phyloP scores from a whole-genome alignment of 2,329 filamentous ascomycete species.

The Knufia fluminis region DNA sequence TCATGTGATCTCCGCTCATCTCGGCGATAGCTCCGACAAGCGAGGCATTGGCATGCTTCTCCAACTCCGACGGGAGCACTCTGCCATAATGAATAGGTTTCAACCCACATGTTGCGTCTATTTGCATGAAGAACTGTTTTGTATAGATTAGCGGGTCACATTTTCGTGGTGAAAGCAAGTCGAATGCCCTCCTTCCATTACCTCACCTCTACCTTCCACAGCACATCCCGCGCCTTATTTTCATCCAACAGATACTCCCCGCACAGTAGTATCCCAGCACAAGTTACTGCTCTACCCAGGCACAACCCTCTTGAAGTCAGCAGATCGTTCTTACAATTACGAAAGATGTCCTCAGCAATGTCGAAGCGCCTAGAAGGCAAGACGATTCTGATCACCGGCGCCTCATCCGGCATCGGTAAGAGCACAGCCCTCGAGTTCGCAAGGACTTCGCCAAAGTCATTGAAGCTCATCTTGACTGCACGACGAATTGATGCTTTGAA shows the following conservation, averaged over 20 bases:
- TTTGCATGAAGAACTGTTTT: background rate
- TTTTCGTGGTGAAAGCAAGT: background rate
- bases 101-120: conserved; percentile 3
- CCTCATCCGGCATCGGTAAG: conserved; percentile 81
- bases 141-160: background rate
- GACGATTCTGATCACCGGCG: conserved; percentile 84
- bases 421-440: conserved; percentile 79
- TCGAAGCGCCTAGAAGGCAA: conserved; percentile 83
- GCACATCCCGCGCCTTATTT: background rate
- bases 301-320: background rate
- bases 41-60: background rate
- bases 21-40: too few relatives aligned
- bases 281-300: background rate
- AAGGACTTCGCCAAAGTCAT: conserved; percentile 64
- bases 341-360: conserved; percentile 59
- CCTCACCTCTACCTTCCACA: background rate
- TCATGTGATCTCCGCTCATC: too few relatives aligned
- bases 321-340: background rate
- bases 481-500: conserved; percentile 70
- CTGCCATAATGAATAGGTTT: background rate
- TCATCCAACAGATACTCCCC: background rate
- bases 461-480: conserved; percentile 84
- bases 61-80: background rate
- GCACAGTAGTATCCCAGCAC: background rate
- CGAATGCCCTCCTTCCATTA: conserved; percentile 8